Percentiles rank a stretch among this genome's conserved stretches.
Evolutionary conservation across 164 flowering plant genomes (phyloP).

Genomic region (Tetracentron sinense): DNA sequence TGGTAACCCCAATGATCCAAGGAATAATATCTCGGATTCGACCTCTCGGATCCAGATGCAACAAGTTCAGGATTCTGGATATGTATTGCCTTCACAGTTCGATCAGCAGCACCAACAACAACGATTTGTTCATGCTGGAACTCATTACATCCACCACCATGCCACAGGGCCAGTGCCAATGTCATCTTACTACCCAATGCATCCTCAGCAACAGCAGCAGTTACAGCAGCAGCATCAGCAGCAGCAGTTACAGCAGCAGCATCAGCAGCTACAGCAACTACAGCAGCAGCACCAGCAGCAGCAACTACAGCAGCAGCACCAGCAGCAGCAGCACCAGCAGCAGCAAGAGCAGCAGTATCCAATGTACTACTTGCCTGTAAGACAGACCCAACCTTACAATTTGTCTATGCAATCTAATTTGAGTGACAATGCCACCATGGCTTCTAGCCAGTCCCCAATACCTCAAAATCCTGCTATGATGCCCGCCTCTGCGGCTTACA

Average conservation of each 20-base stretch:
- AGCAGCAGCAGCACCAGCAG: conserved; percentile 16
- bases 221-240: conserved; percentile 36
- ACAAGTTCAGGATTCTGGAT: conserved; percentile 55
- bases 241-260: too few species aligned
- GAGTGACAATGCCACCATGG: conserved; percentile 33
- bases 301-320: neutral
- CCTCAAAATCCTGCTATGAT: conserved; percentile 41
- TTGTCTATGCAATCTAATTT: conserved; percentile 42
- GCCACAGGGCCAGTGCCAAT: conserved; percentile 52
- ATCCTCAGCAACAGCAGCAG: conserved; percentile 52
- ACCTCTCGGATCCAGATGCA: conserved; percentile 46
- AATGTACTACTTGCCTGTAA: conserved; percentile 51
- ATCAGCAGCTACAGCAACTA: neutral
- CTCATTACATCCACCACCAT: conserved; percentile 65
- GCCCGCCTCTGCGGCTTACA: conserved; percentile 36
- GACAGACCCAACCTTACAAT: conserved; percentile 59
- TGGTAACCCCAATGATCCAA: conserved; percentile 43
- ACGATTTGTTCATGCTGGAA: conserved; percentile 48
- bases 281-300: neutral
- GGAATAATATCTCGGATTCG: conserved; percentile 40
- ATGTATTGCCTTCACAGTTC: conserved; percentile 25
- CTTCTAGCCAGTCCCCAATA: conserved; percentile 48
- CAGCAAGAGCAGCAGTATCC: conserved; percentile 57
- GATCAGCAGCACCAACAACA: conserved; percentile 15
- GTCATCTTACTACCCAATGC: conserved; percentile 58